phyloP scores from a whole-genome alignment of 2,329 filamentous ascomycete species.

The Amesomyces nigricolor region DNA sequence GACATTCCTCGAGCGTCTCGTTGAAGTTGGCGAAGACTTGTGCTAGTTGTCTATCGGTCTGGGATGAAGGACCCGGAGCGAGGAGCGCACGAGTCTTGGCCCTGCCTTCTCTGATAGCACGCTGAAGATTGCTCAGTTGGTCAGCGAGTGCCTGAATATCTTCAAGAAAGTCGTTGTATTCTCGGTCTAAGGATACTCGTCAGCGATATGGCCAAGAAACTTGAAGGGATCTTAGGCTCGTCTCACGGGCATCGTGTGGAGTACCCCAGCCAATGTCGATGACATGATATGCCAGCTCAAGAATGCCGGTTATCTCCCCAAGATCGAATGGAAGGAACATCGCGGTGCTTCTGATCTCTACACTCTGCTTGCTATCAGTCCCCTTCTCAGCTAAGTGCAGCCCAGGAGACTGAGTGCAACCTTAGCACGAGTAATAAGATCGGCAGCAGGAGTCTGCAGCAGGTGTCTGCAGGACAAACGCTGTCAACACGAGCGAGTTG shows the following conservation, averaged over 20 bases:
- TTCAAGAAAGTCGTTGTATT: constrained; percentile 12
- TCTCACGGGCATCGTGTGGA: constrained; percentile 5
- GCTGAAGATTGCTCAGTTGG: neutral
- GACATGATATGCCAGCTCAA: constrained; percentile 6
- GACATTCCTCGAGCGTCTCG: constrained; percentile 13
- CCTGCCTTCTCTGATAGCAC: neutral
- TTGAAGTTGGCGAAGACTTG: constrained; percentile 9
- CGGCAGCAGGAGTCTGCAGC: no score
- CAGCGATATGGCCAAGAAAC: neutral
- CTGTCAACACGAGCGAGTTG: no score
- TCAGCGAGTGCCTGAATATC: constrained; percentile 3
- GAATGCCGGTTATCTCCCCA: constrained; percentile 6
- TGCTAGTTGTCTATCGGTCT: neutral
- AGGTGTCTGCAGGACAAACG: no score
- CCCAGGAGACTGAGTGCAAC: no score
- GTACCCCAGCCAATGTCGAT: constrained; percentile 12
- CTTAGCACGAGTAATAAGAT: no score
- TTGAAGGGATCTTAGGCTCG: neutral
- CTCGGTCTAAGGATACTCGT: neutral
- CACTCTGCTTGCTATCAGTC: no score
- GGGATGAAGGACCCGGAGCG: neutral
- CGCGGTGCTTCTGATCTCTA: neutral
- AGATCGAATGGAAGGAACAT: constrained; percentile 15
- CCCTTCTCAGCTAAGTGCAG: no score
- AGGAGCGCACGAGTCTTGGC: neutral